A percentile compares a stretch with the other conserved stretches of the same genome.
phyloP scores from a whole-genome alignment of 2,329 filamentous ascomycete genomes.

The Cryphonectria nitschkei region DNA sequence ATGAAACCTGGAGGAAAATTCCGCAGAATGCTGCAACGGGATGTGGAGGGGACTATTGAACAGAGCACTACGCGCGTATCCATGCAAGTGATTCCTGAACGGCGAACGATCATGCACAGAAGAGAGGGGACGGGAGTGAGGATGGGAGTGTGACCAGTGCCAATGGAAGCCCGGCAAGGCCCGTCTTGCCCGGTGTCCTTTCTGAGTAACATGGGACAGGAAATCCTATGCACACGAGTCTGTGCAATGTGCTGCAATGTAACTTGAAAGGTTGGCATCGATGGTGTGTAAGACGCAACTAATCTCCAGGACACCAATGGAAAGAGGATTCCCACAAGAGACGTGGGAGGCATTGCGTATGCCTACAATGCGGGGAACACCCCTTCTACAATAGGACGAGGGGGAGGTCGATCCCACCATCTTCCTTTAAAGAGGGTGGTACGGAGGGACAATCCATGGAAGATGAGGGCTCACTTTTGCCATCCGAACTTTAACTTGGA shows the following conservation, averaged over 20 bases:
- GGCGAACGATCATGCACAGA: neutral
- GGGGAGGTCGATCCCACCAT: neutral
- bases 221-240: neutral
- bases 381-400: neutral
- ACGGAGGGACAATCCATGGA: neutral
- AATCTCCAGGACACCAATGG: neutral
- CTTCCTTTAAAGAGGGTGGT: neutral
- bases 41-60: neutral
- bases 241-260: neutral
- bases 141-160: neutral
- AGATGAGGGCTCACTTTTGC: neutral
- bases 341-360: conserved; percentile 1
- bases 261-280: neutral
- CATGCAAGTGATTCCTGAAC: neutral
- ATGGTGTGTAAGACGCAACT: neutral
- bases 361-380: neutral
- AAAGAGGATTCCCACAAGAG: neutral
- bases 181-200: too few relatives aligned
- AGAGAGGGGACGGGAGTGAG: neutral
- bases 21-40: neutral
- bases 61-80: neutral
- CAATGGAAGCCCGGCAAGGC: neutral
- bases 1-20: neutral
- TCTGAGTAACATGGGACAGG: neutral
- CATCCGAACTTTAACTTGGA: neutral